Conservation (phyloP, 2,329 filamentous ascomycete genomes). For the Arachnomyces sp. region DNA sequence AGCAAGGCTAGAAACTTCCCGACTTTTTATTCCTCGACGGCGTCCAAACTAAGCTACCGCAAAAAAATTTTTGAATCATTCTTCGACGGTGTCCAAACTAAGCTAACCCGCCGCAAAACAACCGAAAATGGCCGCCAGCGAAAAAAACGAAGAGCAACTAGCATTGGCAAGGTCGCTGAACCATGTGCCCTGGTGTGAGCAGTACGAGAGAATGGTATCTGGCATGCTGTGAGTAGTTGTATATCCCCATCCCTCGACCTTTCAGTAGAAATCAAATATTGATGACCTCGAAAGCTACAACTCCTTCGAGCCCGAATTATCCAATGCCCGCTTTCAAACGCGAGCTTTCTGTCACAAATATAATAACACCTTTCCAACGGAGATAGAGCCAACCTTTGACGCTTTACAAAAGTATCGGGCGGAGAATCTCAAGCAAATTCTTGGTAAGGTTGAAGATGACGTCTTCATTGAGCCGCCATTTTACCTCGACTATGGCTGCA, state of each 20-base stretch:
- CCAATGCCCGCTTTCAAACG: constrained; percentile 46
- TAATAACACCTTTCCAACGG: constrained; percentile 50
- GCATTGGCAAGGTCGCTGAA: too few relatives aligned
- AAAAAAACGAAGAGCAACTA: too few relatives aligned
- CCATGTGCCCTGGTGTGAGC: constrained; percentile 18
- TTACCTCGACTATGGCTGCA: constrained; percentile 57
- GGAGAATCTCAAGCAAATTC: constrained; percentile 43
- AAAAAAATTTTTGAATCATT: too few relatives aligned
- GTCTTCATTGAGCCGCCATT: constrained; percentile 55
- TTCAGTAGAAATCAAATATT: not conserved
- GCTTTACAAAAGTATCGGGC: constrained; percentile 36
- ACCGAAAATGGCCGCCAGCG: too few relatives aligned
- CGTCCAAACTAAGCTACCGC: too few relatives aligned
- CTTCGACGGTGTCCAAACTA: too few relatives aligned
- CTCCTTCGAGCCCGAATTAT: constrained; percentile 41
- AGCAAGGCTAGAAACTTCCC: too few relatives aligned
- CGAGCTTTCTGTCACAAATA: constrained; percentile 51
- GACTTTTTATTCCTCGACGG: too few relatives aligned
- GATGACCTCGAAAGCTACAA: constrained; percentile 40
- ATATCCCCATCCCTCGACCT: not conserved
- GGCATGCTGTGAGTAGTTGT: constrained; percentile 20
- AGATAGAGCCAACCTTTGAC: constrained; percentile 31
- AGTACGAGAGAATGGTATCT: constrained; percentile 21
- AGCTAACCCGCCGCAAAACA: too few relatives aligned
- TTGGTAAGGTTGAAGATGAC: constrained; percentile 46